These are phyloP conservation scores for Spongiforma sp. DNA, from an alignment of 1,284 basidiomycete genomes.

Conservation along the genomic window DNA sequence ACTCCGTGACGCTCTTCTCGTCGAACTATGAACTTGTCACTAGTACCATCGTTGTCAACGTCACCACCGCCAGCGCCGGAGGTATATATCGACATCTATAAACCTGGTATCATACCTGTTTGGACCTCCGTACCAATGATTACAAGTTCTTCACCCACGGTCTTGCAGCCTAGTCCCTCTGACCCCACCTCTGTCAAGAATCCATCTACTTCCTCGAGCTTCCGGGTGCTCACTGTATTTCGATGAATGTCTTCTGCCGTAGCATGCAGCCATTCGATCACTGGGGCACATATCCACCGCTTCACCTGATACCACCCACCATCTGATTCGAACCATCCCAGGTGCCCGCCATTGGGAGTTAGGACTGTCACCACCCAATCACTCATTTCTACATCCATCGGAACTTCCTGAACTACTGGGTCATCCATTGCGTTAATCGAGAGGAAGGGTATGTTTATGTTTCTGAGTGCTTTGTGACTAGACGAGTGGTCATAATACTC, in stretches of 20 bases:
- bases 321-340: conserved; percentile 89
- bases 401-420: conserved; percentile 78
- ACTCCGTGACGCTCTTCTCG: too few relatives aligned
- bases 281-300: conserved; percentile 76
- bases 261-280: conserved; percentile 76
- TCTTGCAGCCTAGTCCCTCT: conserved; percentile 49
- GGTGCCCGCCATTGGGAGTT: conserved; percentile 87
- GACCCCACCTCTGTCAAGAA: conserved; percentile 56
- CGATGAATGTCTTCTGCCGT: conserved; percentile 57
- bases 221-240: conserved; percentile 35
- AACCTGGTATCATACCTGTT: conserved; percentile 47
- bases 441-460: conserved; percentile 75
- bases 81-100: too few relatives aligned
- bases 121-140: conserved; percentile 45
- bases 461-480: conserved; percentile 56
- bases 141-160: conserved; percentile 42
- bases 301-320: conserved; percentile 49
- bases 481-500: conserved; percentile 86
- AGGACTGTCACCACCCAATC: conserved; percentile 73
- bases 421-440: conserved; percentile 92
- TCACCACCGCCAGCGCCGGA: too few relatives aligned
- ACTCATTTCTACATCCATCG: conserved; percentile 62
- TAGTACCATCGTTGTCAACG: too few relatives aligned
- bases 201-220: conserved; percentile 56
- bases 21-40: too few relatives aligned